Percentiles rank a stretch among this genome's conserved stretches.
phyloP scores from a whole-genome alignment of 768 basidiomycete species.

The Piloderma croceum region DNA sequence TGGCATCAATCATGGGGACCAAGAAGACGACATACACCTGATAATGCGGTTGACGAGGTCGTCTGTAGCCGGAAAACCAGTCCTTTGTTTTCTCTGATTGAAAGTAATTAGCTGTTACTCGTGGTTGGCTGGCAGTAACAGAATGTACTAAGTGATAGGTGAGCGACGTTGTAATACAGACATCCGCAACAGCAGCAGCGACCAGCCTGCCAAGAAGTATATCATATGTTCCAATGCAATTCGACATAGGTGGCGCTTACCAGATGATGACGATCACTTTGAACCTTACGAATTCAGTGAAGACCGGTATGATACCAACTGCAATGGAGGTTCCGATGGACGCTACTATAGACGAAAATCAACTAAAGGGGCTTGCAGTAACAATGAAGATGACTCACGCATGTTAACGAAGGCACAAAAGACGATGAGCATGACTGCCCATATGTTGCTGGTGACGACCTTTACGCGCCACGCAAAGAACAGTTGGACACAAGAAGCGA shows the following conservation, averaged over 20 bases:
- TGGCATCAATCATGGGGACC: background rate
- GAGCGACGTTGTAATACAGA: conserved; percentile 32
- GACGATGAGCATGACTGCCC: conserved; percentile 22
- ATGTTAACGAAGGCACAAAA: conserved; percentile 21
- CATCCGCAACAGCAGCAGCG: conserved; percentile 30
- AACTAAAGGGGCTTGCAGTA: background rate
- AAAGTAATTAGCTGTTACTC: background rate
- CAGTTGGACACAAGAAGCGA: conserved; percentile 38
- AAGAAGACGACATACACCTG: conserved; percentile 19
- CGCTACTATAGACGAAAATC: conserved; percentile 20
- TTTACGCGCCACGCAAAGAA: conserved; percentile 44
- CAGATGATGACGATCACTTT: conserved; percentile 20
- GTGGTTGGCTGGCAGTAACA: conserved; percentile 3
- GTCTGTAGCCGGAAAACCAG: conserved; percentile 32
- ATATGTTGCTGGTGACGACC: conserved; percentile 23
- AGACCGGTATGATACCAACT: conserved; percentile 26
- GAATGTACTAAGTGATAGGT: conserved; percentile 31
- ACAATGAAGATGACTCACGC: conserved; percentile 16
- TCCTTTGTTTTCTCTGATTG: conserved; percentile 28
- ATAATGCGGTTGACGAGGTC: conserved; percentile 34
- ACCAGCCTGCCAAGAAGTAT: conserved; percentile 35
- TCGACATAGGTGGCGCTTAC: background rate
- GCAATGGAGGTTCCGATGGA: conserved; percentile 29
- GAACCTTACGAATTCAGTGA: conserved; percentile 28
- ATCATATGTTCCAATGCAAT: conserved; percentile 3